Evolutionary conservation across 352 stramenopile species (phyloP), one percentile per base, ranked within the genome.

Genomic region (Phytophthora ohioensis): DNA sequence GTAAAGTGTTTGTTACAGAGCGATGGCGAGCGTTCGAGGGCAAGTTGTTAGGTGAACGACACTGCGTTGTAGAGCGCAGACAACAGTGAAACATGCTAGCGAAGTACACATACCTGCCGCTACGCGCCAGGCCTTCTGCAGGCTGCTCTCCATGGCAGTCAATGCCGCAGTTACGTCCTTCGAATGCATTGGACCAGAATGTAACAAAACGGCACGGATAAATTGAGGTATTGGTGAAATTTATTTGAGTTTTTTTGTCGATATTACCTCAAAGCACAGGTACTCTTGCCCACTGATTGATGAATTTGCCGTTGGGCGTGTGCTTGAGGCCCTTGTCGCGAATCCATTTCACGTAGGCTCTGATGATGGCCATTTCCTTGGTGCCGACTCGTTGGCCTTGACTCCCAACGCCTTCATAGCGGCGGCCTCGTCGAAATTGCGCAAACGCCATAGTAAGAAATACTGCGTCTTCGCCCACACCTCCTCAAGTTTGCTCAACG

Each of bases 21-120:
- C 1, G 15, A 32, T 57, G 43, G 13, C 0, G 30, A 9, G 41
- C 43, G 21, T 34, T 32, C 17, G 51, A 34, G 17, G 11, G 21
- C 13, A 48, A 47, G 11, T 46, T 54, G 5, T 3, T 9, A 39
- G 12, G 39, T 35, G 2, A 45, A 12, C 3, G 12, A 36, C 49
- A n/a, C 12, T 0, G n/a, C 30, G 7, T 52, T 60, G 10, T 32
- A 17, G n/a, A 69, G 32, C 6, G 11, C 34, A 46, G 4, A 54
- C 15, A 46, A 31, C 3, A 30, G 8, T 3, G 17, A 8, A 15
- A 30, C 35, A 1, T 27, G 9, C 0, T 30, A 57, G 10, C 0
- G 11, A 13, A 3, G 15, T 45, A 6, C 5, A 69, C 68, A 32
- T 21, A 85, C 78, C 76, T 74, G 78, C 78, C 8, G 75, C 78